Percentiles rank a stretch among this genome's conserved stretches.
Evolutionary conservation across 1,284 basidiomycete species (phyloP).

Genomic region (Ustilago loliicola): DNA sequence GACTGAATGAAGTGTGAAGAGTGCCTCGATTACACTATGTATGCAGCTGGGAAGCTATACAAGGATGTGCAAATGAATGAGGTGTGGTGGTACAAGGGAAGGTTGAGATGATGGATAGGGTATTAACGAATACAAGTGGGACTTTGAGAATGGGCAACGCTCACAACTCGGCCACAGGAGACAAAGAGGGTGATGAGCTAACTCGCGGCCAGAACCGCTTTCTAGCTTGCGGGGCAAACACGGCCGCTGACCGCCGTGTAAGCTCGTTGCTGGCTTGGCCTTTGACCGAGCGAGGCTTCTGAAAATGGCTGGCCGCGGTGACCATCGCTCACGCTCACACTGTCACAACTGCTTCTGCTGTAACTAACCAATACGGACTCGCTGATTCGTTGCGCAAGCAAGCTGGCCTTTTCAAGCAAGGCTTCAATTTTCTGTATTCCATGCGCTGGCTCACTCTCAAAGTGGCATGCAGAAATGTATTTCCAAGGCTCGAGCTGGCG

Average conservation of each 20-base stretch:
- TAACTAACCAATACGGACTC: slow-evolving; percentile 37
- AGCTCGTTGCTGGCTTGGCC: neutral
- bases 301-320: neutral
- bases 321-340: neutral
- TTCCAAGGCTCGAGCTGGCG: neutral
- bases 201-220: slow-evolving; percentile 15
- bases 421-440: neutral
- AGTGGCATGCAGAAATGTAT: neutral
- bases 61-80: slow-evolving; percentile 1
- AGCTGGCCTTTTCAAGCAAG: neutral
- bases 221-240: slow-evolving; percentile 43
- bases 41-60: slow-evolving; percentile 14
- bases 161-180: neutral
- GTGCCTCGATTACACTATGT: neutral
- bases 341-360: neutral
- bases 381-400: slow-evolving; percentile 24
- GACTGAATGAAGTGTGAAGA: neutral
- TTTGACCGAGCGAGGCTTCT: neutral
- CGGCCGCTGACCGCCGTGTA: slow-evolving; percentile 6
- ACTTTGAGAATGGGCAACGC: slow-evolving; percentile 1
- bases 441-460: neutral
- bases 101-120: neutral
- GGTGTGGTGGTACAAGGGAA: neutral
- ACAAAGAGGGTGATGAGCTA: slow-evolving; percentile 12
- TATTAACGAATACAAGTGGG: neutral